Base-by-base conservation (phyloP, 768 basidiomycete species). In the Vishniacozyma victoriae region DNA sequence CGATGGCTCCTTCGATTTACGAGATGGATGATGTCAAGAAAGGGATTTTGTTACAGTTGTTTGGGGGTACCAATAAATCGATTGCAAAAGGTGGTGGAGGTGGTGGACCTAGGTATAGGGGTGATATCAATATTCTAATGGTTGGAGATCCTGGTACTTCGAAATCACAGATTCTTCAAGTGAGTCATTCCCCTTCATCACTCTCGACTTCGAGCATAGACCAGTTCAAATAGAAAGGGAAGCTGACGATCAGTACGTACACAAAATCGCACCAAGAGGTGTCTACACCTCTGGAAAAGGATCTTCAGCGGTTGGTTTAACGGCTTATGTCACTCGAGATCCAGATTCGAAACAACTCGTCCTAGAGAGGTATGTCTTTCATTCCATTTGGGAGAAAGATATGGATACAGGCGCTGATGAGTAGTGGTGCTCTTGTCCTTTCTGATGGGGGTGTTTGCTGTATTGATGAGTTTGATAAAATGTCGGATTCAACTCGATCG, bases 1-100 rank as follows among this genome's bases (percentile, higher is more conserved):
- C 85, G 2, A 78, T 99, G 46, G 93, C 92, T 1, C 95, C 95
- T 14, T 86, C 84, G 26, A 95, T 99, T 57, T 97, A 88, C 84
- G 87, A 89, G 70, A 85, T 97, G 87, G 92, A 97, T 20, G 95
- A 99, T 67, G 90, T 97, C 50, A 99, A 99, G 76, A 96, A 97
- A 76, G 95, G 95, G 0, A 95, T 97, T 44, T 69, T 99, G 50
- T 75, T 99, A 25, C 93, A 97, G 71, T 73, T 99, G 20, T 97
- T 99, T 72, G 95, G 95, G 3, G 95, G 95, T 0, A 96, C 95
- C 27, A 97, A 96, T 72, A 99, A 99, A 77, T 90, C 78, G 61
- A 87, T 97, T 55, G 80, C 87, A 1, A 78, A 83, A 46, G 95
- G 95, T 44, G 92, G 93, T 9, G 93, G 93, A 4, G 90, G 85